Percentiles rank a stretch among this genome's conserved stretches.
These are phyloP conservation scores for Kazachstania sp. DNA, from an alignment of 1,139 yeast species.

Conservation along the genomic window DNA sequence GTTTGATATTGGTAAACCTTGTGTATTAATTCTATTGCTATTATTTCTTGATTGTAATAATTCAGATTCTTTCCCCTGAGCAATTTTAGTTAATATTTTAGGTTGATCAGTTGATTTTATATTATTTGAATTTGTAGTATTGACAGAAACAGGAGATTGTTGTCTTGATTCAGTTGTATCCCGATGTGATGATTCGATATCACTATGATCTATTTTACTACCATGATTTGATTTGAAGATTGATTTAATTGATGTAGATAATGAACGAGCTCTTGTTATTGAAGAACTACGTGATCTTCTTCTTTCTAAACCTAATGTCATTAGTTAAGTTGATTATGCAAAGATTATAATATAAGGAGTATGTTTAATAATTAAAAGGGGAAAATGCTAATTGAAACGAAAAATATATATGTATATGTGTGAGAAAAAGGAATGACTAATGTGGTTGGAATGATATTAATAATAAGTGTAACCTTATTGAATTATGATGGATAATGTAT, in stretches of 20 bases:
- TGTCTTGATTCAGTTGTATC: background rate
- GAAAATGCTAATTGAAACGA: background rate
- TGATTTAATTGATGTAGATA: constrained; percentile 26
- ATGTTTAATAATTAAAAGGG: background rate
- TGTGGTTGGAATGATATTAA: too few relatives aligned
- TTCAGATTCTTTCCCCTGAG: constrained; percentile 6
- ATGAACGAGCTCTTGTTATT: constrained; percentile 19
- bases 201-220: background rate
- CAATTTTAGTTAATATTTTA: constrained; percentile 5
- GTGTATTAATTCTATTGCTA: background rate
- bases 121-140: background rate
- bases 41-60: constrained; percentile 4
- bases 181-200: background rate
- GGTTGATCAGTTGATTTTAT: constrained; percentile 1
- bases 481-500: too few relatives aligned
- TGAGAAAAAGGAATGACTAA: too few relatives aligned
- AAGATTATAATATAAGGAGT: too few relatives aligned
- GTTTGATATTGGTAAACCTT: background rate
- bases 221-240: constrained; percentile 16
- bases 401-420: background rate
- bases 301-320: constrained; percentile 1
- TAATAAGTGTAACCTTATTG: too few relatives aligned
- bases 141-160: background rate
- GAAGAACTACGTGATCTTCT: constrained; percentile 9
- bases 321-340: background rate